Percentiles rank a stretch among this genome's conserved stretches.
phyloP scores from a whole-genome alignment of 1,284 basidiomycete species.

The Exobasidium cylindrosporum region DNA sequence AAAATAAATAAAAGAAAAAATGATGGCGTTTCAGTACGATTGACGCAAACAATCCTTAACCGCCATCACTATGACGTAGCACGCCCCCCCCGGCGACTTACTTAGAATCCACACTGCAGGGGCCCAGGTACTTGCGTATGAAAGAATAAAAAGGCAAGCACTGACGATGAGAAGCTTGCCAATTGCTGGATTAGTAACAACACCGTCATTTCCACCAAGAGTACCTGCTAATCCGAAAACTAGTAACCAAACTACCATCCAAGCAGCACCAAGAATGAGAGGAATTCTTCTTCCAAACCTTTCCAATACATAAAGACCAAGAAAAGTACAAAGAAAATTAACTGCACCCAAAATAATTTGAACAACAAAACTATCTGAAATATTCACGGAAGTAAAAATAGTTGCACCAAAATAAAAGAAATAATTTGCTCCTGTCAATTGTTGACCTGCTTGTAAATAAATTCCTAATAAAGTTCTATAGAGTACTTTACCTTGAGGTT shows the following conservation, averaged over 20 bases:
- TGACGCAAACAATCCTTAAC: neutral
- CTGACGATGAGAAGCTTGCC: slow-evolving; percentile 71
- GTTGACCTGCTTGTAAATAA: slow-evolving; percentile 70
- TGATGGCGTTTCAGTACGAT: neutral
- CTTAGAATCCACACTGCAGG: slow-evolving; percentile 50
- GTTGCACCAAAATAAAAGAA: slow-evolving; percentile 61
- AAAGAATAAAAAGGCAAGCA: slow-evolving; percentile 75
- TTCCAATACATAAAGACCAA: slow-evolving; percentile 64
- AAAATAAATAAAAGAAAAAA: no score
- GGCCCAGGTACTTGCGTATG: slow-evolving; percentile 71
- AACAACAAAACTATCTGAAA: slow-evolving; percentile 63
- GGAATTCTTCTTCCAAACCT: slow-evolving; percentile 61
- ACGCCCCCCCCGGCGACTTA: no score
- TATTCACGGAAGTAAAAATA: slow-evolving; percentile 68
- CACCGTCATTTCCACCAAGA: slow-evolving; percentile 61
- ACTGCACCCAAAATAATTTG: slow-evolving; percentile 65
- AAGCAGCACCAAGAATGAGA: slow-evolving; percentile 58
- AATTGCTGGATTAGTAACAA: slow-evolving; percentile 54
- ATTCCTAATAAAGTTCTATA: slow-evolving; percentile 60
- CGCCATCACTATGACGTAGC: no score
- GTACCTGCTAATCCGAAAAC: slow-evolving; percentile 74
- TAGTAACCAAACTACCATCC: slow-evolving; percentile 74
- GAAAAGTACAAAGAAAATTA: slow-evolving; percentile 63
- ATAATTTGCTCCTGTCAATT: slow-evolving; percentile 67
- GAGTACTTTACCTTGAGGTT: slow-evolving; percentile 37